Percentiles rank a stretch among this genome's conserved stretches.
Evolutionary conservation across 768 basidiomycete species (phyloP).

Genomic region (Calvatia gigantea): DNA sequence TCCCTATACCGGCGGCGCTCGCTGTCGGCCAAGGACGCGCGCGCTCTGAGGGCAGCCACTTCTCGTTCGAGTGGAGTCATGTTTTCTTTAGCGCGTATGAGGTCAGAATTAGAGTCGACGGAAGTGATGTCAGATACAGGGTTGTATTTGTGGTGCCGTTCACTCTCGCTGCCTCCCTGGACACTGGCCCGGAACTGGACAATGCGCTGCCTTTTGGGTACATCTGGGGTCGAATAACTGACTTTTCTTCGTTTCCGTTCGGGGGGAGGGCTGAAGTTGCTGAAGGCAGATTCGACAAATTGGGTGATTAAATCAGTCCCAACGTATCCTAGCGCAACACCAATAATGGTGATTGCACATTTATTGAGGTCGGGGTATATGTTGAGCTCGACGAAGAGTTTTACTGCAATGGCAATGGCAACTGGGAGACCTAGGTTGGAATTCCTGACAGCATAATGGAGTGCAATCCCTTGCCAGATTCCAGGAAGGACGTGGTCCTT

Average conservation of each 20-base stretch:
- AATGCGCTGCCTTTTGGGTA: slow-evolving; percentile 29
- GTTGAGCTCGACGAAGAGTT: slow-evolving; percentile 63
- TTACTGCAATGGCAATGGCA: slow-evolving; percentile 53
- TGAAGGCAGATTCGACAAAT: slow-evolving; percentile 47
- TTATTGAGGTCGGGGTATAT: slow-evolving; percentile 49
- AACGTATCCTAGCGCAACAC: slow-evolving; percentile 65
- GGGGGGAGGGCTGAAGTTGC: slow-evolving; percentile 27
- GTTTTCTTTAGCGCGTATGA: slow-evolving; percentile 52
- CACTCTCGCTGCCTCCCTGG: slow-evolving; percentile 33
- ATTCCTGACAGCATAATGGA: slow-evolving; percentile 63
- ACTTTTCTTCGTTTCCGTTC: slow-evolving; percentile 26
- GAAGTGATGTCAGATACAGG: slow-evolving; percentile 60
- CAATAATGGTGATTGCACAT: slow-evolving; percentile 58
- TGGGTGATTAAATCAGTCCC: slow-evolving; percentile 70
- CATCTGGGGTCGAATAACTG: slow-evolving; percentile 15
- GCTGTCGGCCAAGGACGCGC: slow-evolving; percentile 78
- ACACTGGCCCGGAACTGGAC: slow-evolving; percentile 44
- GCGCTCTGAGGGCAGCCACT: slow-evolving; percentile 69
- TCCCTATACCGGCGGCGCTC: slow-evolving; percentile 82
- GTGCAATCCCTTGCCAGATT: slow-evolving; percentile 71
- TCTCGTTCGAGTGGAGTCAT: slow-evolving; percentile 71
- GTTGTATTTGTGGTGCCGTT: slow-evolving; percentile 22
- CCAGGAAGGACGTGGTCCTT: slow-evolving; percentile 65
- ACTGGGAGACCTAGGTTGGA: slow-evolving; percentile 52
- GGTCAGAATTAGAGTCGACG: slow-evolving; percentile 65